These are phyloP conservation scores for Hanseniaspora uvarum DNA, from an alignment of 1,139 yeast species.

Conservation along the genomic window DNA sequence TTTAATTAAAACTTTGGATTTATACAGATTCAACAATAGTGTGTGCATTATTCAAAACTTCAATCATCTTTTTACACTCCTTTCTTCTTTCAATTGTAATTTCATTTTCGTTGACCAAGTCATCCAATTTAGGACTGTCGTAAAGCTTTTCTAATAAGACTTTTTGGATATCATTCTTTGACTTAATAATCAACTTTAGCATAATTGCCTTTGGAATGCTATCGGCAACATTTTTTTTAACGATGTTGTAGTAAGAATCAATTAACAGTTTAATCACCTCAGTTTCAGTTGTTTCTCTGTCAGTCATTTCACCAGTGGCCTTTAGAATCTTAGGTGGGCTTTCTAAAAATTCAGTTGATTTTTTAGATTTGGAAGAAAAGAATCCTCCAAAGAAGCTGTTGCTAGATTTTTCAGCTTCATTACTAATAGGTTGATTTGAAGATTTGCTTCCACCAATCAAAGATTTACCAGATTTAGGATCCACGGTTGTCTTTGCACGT, in stretches of 20 bases:
- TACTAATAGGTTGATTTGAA: conserved; percentile 23
- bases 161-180: conserved; percentile 82
- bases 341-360: conserved; percentile 90
- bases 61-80: conserved; percentile 91
- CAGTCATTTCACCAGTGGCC: conserved; percentile 91
- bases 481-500: conserved; percentile 77
- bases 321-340: conserved; percentile 93
- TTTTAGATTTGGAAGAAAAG: conserved; percentile 84
- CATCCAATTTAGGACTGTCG: conserved; percentile 61
- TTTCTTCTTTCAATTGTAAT: conserved; percentile 86
- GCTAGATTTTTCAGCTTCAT: conserved; percentile 33
- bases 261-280: conserved; percentile 90
- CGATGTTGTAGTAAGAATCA: conserved; percentile 81
- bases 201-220: conserved; percentile 89
- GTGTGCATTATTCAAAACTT: conserved; percentile 76
- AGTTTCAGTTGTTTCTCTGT: conserved; percentile 91
- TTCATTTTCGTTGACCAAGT: conserved; percentile 84
- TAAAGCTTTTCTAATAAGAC: conserved; percentile 80
- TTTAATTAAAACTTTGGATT: conserved; percentile 1
- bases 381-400: conserved; percentile 91
- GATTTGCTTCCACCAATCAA: conserved; percentile 38
- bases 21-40: conserved; percentile 83
- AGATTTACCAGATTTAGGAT: conserved; percentile 88
- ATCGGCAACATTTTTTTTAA: conserved; percentile 87
- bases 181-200: conserved; percentile 75